Base-by-base conservation (phyloP, 768 basidiomycete genomes). In the Boletus rubropictus region DNA sequence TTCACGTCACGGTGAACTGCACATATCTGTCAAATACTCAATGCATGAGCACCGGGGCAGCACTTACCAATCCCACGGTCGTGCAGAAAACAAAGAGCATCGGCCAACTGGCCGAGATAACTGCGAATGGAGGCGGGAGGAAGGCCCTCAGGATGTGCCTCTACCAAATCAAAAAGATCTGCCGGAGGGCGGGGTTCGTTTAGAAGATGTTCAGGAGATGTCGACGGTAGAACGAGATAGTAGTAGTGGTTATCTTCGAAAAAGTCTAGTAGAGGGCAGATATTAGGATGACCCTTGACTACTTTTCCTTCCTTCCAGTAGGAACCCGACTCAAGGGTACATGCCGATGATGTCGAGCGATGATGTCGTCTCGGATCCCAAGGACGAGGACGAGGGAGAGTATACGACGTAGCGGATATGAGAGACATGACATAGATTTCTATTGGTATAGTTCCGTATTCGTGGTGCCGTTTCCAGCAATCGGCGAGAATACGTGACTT, bases 391-490 rank as follows among this genome's bases (percentile, higher is more conserved):
- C 83, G 69, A 9, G 89, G 84, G n/a, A 95, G 73, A 21, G 82
- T 74, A 66, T 90, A 90, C 21, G 82, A 75, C 4, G 81, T 87
- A 52, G 84, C 79, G 39, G 89, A 92, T 66, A 91, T 84, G 39
- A 87, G 81, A 48, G 88, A 89, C 89, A 92, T 88, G 61, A 92
- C 89, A 63, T 87, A 89, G 21, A 95, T 95, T 70, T 99, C 96
- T 71, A 98, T 95, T 14, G 96, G 95, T 59, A 98, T 96, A 7
- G 96, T 96, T 47, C 95, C 95, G 64, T 89, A 80, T 52, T 85
- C 81, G 35, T 89, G 87, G 64, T 99, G 95, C 61, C 89, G 89
- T 73, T 98, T 98, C 96, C 96, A 99, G 67, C 95, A 98, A 70
- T 99, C 95, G 25, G 95, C 95, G 43, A 99, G 78, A 50, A 99